Evolutionary conservation across 305 asterid species (phyloP).

Genomic region (Plantago coronopus): DNA sequence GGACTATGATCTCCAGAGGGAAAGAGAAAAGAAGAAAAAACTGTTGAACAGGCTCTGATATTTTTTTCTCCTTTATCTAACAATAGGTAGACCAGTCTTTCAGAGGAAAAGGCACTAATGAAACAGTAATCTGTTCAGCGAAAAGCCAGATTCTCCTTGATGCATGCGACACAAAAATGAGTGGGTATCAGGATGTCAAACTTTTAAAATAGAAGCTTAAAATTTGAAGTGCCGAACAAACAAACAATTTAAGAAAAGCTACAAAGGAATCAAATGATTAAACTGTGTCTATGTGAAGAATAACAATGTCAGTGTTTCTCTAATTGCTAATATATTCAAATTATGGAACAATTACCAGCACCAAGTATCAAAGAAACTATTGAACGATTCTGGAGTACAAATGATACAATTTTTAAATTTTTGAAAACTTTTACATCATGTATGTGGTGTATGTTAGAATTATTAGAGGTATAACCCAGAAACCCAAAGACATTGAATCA

Average conservation of each 20-base stretch:
- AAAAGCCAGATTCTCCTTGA: no score
- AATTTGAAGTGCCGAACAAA: background rate
- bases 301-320: constrained; percentile 11
- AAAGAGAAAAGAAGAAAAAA: background rate
- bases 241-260: background rate
- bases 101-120: no score
- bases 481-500: constrained; percentile 4
- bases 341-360: constrained; percentile 6
- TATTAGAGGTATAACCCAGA: constrained; percentile 14
- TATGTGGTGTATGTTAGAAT: constrained; percentile 10
- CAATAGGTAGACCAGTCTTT: no score
- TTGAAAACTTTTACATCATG: constrained; percentile 18
- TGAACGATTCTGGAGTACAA: constrained; percentile 3
- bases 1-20: background rate
- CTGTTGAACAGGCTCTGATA: background rate
- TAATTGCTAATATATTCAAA: constrained; percentile 1
- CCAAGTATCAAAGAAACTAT: constrained; percentile 11
- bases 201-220: background rate
- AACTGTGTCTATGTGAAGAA: constrained; percentile 7
- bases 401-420: no score
- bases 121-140: no score
- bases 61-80: no score
- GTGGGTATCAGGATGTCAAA: background rate
- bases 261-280: background rate
- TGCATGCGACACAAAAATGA: background rate